Evolutionary conservation across 2,329 filamentous ascomycete species (phyloP).

Genomic region (Arthrobotrys megalospora): DNA sequence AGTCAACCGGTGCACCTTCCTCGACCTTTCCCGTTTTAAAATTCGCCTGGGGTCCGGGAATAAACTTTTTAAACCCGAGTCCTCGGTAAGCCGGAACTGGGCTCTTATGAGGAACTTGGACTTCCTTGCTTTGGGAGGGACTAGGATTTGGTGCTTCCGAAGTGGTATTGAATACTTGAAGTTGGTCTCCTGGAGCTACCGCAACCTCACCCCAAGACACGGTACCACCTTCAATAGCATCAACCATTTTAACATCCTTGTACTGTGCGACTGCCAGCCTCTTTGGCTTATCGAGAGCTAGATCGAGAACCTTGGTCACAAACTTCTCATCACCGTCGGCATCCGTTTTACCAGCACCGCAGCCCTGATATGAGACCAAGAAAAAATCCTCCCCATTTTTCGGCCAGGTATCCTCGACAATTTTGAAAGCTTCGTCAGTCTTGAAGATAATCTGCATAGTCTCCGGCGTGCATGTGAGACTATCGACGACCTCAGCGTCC

Average conservation of each 20-base stretch:
- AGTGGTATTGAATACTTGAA: conserved; percentile 24
- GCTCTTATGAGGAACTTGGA: not conserved
- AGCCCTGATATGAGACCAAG: conserved; percentile 23
- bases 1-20: not conserved
- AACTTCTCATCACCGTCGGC: conserved; percentile 29
- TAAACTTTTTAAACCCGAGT: conserved; percentile 22
- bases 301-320: conserved; percentile 31
- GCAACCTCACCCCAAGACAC: conserved; percentile 28
- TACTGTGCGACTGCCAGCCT: conserved; percentile 22
- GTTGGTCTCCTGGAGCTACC: conserved; percentile 12
- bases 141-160: not conserved
- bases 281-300: conserved; percentile 23
- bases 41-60: conserved; percentile 12
- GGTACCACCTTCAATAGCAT: conserved; percentile 20
- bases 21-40: conserved; percentile 20
- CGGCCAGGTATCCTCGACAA: conserved; percentile 31
- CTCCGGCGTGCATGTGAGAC: conserved; percentile 17
- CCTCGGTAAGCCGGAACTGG: conserved; percentile 14
- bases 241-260: conserved; percentile 32
- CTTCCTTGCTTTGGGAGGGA: not conserved
- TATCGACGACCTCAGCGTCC: conserved; percentile 28
- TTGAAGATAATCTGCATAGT: conserved; percentile 21
- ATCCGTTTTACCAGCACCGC: conserved; percentile 14
- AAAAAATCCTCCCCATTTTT: conserved; percentile 35
- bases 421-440: conserved; percentile 28